A percentile compares a stretch with the other conserved stretches of the same genome.
phyloP scores from a whole-genome alignment of 805 yeast species.

The Starmerella powellii region DNA sequence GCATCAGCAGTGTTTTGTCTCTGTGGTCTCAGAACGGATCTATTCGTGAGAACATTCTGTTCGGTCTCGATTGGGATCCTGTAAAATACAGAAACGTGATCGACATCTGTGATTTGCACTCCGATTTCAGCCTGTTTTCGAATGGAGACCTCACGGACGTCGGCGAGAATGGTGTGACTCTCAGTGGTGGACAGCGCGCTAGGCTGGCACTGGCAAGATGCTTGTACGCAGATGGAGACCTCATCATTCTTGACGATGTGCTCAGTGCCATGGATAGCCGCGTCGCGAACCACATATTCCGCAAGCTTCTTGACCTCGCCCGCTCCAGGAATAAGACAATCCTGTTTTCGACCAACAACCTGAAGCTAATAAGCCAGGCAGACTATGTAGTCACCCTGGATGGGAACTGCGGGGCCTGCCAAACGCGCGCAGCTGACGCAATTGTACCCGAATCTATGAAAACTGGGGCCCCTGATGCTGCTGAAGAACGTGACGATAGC shows the following conservation, averaged over 20 bases:
- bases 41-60: constrained; percentile 12
- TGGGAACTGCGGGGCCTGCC: constrained; percentile 37
- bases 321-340: constrained; percentile 47
- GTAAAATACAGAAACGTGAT: constrained; percentile 7
- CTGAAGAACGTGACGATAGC: neutral
- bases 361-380: constrained; percentile 55
- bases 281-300: constrained; percentile 66
- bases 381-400: constrained; percentile 51
- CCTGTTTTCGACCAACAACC: constrained; percentile 71
- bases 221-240: constrained; percentile 52
- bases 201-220: constrained; percentile 72
- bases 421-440: neutral
- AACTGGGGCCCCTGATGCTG: neutral
- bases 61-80: constrained; percentile 23
- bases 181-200: constrained; percentile 85
- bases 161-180: constrained; percentile 77
- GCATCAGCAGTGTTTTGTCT: constrained; percentile 9
- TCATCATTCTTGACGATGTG: constrained; percentile 64
- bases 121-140: constrained; percentile 12
- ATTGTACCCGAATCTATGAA: neutral
- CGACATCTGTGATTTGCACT: constrained; percentile 12
- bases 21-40: constrained; percentile 10
- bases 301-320: constrained; percentile 48
- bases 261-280: constrained; percentile 78
- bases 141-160: constrained; percentile 38